Conservation (phyloP, 768 basidiomycete genomes). For the Termitomyces sp. region DNA sequence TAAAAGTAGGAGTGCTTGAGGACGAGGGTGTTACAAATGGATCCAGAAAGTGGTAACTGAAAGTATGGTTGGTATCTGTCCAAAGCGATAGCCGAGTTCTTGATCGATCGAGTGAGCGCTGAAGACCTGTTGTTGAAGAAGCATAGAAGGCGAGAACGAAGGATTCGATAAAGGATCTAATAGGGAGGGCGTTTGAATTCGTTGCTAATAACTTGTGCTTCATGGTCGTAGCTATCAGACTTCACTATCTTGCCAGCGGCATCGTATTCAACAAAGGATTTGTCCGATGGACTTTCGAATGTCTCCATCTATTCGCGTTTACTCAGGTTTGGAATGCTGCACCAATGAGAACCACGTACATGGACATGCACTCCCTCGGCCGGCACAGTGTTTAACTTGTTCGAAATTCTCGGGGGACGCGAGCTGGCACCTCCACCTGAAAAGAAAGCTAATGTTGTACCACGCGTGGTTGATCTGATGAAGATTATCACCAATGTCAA, state of each 20-base stretch:
- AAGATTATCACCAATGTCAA: not conserved
- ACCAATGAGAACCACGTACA: constrained; percentile 24
- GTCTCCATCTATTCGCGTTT: constrained; percentile 54
- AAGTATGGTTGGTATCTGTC: not conserved
- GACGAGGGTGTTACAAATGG: not conserved
- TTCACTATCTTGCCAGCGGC: constrained; percentile 47
- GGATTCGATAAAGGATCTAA: constrained; percentile 12
- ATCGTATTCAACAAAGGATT: constrained; percentile 48
- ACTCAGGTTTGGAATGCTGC: not conserved
- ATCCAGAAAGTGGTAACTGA: not conserved
- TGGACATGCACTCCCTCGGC: constrained; percentile 57
- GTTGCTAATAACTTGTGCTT: constrained; percentile 50
- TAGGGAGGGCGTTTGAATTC: constrained; percentile 63
- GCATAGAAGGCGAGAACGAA: not conserved
- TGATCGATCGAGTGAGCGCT: not conserved
- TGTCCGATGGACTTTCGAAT: constrained; percentile 44
- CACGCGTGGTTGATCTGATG: constrained; percentile 34
- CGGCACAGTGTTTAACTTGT: constrained; percentile 29
- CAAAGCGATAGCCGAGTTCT: too few relatives aligned
- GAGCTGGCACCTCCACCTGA: constrained; percentile 26
- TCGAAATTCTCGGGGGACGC: constrained; percentile 28
- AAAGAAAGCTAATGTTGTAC: constrained; percentile 60
- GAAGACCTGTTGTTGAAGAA: not conserved
- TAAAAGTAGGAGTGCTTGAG: not conserved
- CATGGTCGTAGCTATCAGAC: constrained; percentile 47